Evolutionary conservation across 495 filamentous ascomycete genomes (phyloP).

Genomic region (Platismatia glauca): DNA sequence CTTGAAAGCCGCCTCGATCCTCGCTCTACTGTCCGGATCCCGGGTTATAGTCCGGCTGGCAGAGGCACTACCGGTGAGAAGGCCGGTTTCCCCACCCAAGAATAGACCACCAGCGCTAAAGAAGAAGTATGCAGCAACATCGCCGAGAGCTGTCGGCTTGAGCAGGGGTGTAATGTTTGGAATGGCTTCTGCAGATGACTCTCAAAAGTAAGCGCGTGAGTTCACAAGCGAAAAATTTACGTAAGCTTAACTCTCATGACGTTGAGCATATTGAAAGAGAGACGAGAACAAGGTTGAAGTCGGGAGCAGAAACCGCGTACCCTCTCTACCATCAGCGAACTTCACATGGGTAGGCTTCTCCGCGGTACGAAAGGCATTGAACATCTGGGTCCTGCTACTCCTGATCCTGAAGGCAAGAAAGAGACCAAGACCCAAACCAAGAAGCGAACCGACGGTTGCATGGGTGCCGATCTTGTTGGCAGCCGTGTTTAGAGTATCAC

Average conservation of each 20-base stretch:
- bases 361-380: conserved; percentile 48
- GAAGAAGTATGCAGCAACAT: conserved; percentile 54
- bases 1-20: conserved; percentile 57
- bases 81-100: conserved; percentile 54
- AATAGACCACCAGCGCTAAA: conserved; percentile 53
- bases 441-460: conserved; percentile 47
- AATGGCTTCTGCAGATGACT: conserved; percentile 39
- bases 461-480: conserved; percentile 43
- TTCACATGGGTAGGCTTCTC: conserved; percentile 53
- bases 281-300: not conserved
- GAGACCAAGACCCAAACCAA: conserved; percentile 52
- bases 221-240: not conserved
- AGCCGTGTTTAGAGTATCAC: conserved; percentile 47
- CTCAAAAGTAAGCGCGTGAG: not conserved
- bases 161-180: conserved; percentile 52
- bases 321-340: conserved; percentile 50
- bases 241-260: too few relatives aligned
- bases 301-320: conserved; percentile 27
- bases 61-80: conserved; percentile 45
- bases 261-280: not conserved
- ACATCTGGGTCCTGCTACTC: conserved; percentile 44
- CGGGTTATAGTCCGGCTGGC: conserved; percentile 42
- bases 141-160: conserved; percentile 48
- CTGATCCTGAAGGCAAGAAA: conserved; percentile 50
- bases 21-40: conserved; percentile 44